Evolutionary conservation across 2,329 filamentous ascomycete species (phyloP), one percentile per base, ranked within the genome.

Genomic region (Talaromyces piceae): DNA sequence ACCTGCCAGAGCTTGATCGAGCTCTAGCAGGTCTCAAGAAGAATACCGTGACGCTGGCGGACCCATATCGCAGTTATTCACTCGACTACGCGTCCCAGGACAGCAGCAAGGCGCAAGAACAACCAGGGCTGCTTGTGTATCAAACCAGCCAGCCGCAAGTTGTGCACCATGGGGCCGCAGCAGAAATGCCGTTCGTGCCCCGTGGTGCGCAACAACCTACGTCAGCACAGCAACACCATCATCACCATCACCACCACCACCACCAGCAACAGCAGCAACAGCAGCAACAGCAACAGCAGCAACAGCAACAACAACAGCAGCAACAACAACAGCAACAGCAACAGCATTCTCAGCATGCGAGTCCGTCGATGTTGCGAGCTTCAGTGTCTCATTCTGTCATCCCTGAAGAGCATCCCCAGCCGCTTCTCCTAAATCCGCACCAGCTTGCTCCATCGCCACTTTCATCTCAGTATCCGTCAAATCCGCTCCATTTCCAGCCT

Each of bases 41-140:
- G 72, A 79, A 80, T 73, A 79, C 76, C 77, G 80, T 74, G 79
- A 85, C 80, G 76, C 81, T 86, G 81, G 82, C 82, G 78, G 78
- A 81, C 78, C 82, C 83, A 72, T 88, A 87, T 77, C 81, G 82
- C 78, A 81, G 83, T 76, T 86, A 86, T 77, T 80, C 84, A 80
- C 82, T 87, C 78, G 81, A 85, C 69, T 87, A 86, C 75, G 78
- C 82, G 73, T 75, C 81, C 68, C 83, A 85, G 74, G 80, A 54
- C 22, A 77, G 77, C 72, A 79, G 83, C 75, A 73, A 81, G 73
- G 77, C 77, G 71, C 77, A 81, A 67, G 81, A 84, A 69, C 77
- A 76, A 67, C 80, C 85, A 67, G 76, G 78, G 67, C 75, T 80
- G 66, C 79, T 84, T 67, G 72, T 78, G 61, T 87, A 85, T 73